These are phyloP conservation scores for Thermomyces lanuginosus DNA, from an alignment of 2,329 filamentous ascomycete genomes.

Conservation along the genomic window DNA sequence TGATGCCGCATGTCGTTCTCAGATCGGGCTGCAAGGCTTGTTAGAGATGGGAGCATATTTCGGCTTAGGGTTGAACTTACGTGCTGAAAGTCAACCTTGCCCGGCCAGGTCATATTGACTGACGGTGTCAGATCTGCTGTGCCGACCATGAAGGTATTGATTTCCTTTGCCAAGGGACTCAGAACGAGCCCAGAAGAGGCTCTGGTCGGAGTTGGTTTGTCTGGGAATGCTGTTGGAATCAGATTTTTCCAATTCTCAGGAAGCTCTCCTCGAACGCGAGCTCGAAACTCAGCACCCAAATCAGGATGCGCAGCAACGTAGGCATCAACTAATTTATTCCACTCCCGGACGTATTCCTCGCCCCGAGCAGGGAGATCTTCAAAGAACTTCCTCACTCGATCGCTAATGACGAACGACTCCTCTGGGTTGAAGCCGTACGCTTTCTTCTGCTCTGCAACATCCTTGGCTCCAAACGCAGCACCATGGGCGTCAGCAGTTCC, in stretches of 20 bases:
- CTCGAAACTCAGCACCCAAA: slow-evolving; percentile 33
- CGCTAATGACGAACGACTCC: slow-evolving; percentile 29
- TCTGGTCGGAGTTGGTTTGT: slow-evolving; percentile 35
- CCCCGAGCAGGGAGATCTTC: slow-evolving; percentile 32
- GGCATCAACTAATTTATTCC: slow-evolving; percentile 30
- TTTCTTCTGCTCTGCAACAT: slow-evolving; percentile 40
- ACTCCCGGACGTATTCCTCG: slow-evolving; percentile 31
- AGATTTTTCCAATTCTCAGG: slow-evolving; percentile 34
- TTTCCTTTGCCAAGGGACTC: slow-evolving; percentile 35
- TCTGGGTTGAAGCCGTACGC: slow-evolving; percentile 35
- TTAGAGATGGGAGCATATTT: slow-evolving; percentile 4
- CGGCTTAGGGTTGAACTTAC: slow-evolving; percentile 13
- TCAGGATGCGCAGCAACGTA: slow-evolving; percentile 33
- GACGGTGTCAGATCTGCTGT: slow-evolving; percentile 39
- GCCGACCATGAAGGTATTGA: slow-evolving; percentile 37
- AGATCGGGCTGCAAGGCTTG: slow-evolving; percentile 12
- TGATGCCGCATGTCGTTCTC: slow-evolving; percentile 28
- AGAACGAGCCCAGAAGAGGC: slow-evolving; percentile 32
- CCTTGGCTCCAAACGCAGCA: slow-evolving; percentile 38
- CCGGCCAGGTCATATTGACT: slow-evolving; percentile 40
- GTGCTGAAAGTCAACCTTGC: slow-evolving; percentile 36
- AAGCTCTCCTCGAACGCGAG: slow-evolving; percentile 34
- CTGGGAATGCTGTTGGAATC: slow-evolving; percentile 35
- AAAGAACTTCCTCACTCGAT: slow-evolving; percentile 38
- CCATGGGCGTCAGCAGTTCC: slow-evolving; percentile 42